Evolutionary conservation across 495 filamentous ascomycete species (phyloP).

Genomic region (Cercophora newfieldiana): DNA sequence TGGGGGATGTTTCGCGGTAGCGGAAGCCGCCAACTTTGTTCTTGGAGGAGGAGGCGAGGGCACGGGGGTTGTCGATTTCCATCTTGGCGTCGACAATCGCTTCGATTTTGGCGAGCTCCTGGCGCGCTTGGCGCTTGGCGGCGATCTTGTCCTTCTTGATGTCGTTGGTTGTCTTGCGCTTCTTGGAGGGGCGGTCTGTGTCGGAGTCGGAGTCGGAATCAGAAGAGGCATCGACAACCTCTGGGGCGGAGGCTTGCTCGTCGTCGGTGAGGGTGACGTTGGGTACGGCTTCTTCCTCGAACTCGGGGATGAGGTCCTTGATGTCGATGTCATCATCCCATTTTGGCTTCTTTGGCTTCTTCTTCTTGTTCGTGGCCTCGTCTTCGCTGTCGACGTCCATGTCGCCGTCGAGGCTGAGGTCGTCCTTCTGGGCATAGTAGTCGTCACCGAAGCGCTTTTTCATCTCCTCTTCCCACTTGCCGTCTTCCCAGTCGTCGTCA

Average conservation of each 20-base stretch:
- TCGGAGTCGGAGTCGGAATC: constrained; percentile 24
- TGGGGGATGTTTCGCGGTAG: constrained; percentile 91
- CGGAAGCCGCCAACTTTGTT: constrained; percentile 59
- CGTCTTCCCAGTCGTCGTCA: constrained; percentile 78
- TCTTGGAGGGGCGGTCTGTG: constrained; percentile 45
- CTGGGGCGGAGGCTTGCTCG: constrained; percentile 26
- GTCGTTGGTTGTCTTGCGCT: constrained; percentile 65
- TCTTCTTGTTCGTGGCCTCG: constrained; percentile 48
- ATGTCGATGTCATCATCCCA: constrained; percentile 99
- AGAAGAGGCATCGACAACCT: constrained; percentile 44
- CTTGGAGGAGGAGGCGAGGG: constrained; percentile 37
- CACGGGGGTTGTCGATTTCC: constrained; percentile 64
- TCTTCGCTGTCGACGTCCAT: constrained; percentile 35
- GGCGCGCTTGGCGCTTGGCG: constrained; percentile 70
- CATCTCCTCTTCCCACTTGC: constrained; percentile 88
- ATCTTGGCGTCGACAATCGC: constrained; percentile 81
- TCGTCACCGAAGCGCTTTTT: constrained; percentile 77
- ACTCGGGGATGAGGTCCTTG: constrained; percentile 85
- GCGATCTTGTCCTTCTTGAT: constrained; percentile 65
- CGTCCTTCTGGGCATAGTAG: constrained; percentile 75
- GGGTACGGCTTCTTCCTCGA: constrained; percentile 62
- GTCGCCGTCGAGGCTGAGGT: constrained; percentile 45
- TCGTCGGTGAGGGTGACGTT: constrained; percentile 55
- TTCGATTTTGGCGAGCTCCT: constrained; percentile 81
- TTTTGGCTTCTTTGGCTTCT: constrained; percentile 80